Conservation (phyloP, 371 early-diverging fungal genomes). For the Chytridium lagenaria region DNA sequence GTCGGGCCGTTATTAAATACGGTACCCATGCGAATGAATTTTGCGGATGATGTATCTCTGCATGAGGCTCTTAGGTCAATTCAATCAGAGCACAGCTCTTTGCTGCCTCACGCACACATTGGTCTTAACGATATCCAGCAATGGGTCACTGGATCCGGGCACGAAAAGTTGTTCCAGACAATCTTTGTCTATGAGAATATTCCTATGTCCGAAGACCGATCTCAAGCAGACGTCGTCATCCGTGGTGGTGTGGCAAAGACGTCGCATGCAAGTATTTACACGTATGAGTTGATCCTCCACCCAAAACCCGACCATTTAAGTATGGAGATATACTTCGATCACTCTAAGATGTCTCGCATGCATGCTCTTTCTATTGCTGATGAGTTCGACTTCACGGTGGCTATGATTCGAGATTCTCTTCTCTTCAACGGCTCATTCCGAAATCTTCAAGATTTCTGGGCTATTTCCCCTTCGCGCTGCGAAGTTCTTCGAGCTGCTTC, state of each 20-base stretch:
- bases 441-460: not conserved
- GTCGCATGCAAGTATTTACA: not conserved
- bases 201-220: not conserved
- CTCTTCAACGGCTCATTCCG: not conserved
- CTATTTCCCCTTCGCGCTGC: not conserved
- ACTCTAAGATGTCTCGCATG: not conserved
- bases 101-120: not conserved
- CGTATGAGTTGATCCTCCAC: not conserved
- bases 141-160: not conserved
- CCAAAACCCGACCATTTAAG: not conserved
- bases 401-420: not conserved
- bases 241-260: not conserved
- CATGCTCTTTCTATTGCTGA: not conserved
- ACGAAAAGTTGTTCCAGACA: slow-evolving; percentile 19
- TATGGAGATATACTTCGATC: not conserved
- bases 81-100: not conserved
- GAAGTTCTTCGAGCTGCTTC: not conserved
- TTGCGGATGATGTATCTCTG: not conserved
- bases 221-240: not conserved
- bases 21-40: not conserved
- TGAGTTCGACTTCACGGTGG: slow-evolving; percentile 4
- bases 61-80: not conserved
- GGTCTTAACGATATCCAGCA: slow-evolving; percentile 1
- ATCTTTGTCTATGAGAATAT: slow-evolving; percentile 25
- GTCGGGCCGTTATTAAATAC: slow-evolving; percentile 8